Evolutionary conservation across 345 rosid species (phyloP), one percentile per base, ranked within the genome.

Genomic region (Sonneratia caseolaris): DNA sequence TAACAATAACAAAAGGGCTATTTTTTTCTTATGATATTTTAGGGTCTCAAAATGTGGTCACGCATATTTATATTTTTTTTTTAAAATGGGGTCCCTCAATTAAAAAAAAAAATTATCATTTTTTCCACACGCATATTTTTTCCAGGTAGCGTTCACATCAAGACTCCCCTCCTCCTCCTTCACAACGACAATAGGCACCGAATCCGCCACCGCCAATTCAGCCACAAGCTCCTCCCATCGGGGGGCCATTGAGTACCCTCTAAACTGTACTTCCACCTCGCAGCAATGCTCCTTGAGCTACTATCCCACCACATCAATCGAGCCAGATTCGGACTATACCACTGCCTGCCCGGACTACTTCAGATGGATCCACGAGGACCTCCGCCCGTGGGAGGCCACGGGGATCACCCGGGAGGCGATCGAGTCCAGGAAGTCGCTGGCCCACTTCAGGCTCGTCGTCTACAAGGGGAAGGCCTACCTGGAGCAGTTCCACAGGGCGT

Each of bases 281-380:
- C 85, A 79, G 76, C 79, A 77, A 15, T 67, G 81, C 61, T 71
- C 79, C 35, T 53, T 16, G 37, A 68, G 71, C 80, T 80, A 86
- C 82, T 82, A 86, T 80, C 88, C 83, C 1, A 53, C 71, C 6
- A 68, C 75, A 11, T n/a, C 5, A 68, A 77, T 74, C 76, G 74
- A 51, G 65, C 27, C 51, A 53, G n/a, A 62, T 68, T 71, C 62
- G 38, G 78, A 42, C 68, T 53, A 51, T n/a, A 67, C 82, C 0
- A 68, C 64, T 8, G 36, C 64, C 8, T 90, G 96, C 70, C 91
- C 92, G 0, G 86, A 85, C 55, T 86, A 88, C 82, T 90, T 90
- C 83, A 71, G 81, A 47, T 90, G 91, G 92, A 90, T 90, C 76
- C 83, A 81, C 37, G 76, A 75, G 72, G 91, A 90, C 74, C 72